Evolutionary conservation across 2,329 filamentous ascomycete genomes (phyloP).

Genomic region (Calcarisporium arbuscula): DNA sequence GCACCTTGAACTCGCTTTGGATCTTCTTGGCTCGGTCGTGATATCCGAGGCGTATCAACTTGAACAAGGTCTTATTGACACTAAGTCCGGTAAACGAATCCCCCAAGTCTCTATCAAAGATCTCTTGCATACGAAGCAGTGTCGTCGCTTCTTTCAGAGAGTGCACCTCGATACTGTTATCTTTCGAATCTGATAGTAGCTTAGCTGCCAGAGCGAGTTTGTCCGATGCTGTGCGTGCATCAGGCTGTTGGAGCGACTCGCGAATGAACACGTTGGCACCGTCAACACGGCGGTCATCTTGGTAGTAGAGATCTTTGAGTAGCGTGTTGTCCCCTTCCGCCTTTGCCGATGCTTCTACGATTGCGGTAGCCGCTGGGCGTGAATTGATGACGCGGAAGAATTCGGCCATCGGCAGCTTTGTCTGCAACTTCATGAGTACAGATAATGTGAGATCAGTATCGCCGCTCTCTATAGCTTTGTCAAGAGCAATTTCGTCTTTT

Average conservation of each 20-base stretch:
- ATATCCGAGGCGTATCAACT: constrained; percentile 76
- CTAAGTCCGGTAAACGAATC: constrained; percentile 74
- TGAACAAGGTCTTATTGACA: constrained; percentile 88
- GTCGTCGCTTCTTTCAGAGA: constrained; percentile 73
- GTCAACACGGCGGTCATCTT: constrained; percentile 86
- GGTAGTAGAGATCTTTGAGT: constrained; percentile 94
- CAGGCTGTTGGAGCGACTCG: constrained; percentile 71
- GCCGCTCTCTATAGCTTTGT: constrained; percentile 93
- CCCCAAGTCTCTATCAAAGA: constrained; percentile 76
- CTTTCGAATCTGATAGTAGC: constrained; percentile 76
- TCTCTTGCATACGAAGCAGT: constrained; percentile 79
- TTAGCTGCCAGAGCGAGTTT: constrained; percentile 85
- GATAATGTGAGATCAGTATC: constrained; percentile 91
- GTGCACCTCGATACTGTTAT: constrained; percentile 66
- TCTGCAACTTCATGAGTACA: constrained; percentile 81
- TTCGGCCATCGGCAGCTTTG: constrained; percentile 79
- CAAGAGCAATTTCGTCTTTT: constrained; percentile 87
- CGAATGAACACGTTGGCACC: constrained; percentile 81
- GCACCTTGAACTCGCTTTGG: constrained; percentile 85
- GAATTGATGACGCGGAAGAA: constrained; percentile 92
- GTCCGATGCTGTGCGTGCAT: constrained; percentile 65
- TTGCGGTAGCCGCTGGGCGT: constrained; percentile 76
- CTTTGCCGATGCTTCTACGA: constrained; percentile 77
- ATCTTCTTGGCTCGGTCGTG: constrained; percentile 81
- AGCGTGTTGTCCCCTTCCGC: constrained; percentile 67